These are phyloP conservation scores for Mollisiaceae sp. DNA, from an alignment of 2,329 filamentous ascomycete genomes.

Conservation along the genomic window DNA sequence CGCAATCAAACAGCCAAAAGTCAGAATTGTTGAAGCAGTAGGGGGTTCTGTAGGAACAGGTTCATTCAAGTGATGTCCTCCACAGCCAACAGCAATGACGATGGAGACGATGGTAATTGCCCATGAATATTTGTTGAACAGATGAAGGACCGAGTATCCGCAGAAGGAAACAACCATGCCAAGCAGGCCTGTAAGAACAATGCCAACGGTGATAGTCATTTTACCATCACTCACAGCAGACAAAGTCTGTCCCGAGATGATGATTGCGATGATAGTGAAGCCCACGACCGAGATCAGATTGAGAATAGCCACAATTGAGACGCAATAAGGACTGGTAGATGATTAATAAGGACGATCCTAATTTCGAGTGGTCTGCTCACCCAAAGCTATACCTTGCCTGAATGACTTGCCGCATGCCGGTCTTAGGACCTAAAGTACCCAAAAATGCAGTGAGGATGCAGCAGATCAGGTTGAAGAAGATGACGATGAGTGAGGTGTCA, in stretches of 20 bases:
- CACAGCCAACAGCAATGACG: slow-evolving; percentile 59
- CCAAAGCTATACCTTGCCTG: slow-evolving; percentile 68
- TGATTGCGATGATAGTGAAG: slow-evolving; percentile 66
- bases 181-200: slow-evolving; percentile 63
- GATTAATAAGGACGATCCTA: slow-evolving; percentile 17
- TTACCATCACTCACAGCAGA: slow-evolving; percentile 56
- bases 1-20: slow-evolving; percentile 65
- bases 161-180: slow-evolving; percentile 66
- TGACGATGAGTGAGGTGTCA: slow-evolving; percentile 57
- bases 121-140: slow-evolving; percentile 63
- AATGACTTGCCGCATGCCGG: slow-evolving; percentile 69
- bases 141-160: slow-evolving; percentile 61
- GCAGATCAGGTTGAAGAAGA: slow-evolving; percentile 66
- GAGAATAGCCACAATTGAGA: slow-evolving; percentile 63
- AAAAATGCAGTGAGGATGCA: slow-evolving; percentile 61
- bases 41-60: slow-evolving; percentile 50
- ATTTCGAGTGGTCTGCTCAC: slow-evolving; percentile 22
- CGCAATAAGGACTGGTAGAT: slow-evolving; percentile 55
- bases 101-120: slow-evolving; percentile 60
- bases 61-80: slow-evolving; percentile 53
- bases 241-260: slow-evolving; percentile 64
- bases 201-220: slow-evolving; percentile 60
- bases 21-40: slow-evolving; percentile 54
- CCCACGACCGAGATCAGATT: slow-evolving; percentile 67
- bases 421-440: slow-evolving; percentile 62